Evolutionary conservation across 345 rosid genomes (phyloP).

Genomic region (Syzygium oleosum): DNA sequence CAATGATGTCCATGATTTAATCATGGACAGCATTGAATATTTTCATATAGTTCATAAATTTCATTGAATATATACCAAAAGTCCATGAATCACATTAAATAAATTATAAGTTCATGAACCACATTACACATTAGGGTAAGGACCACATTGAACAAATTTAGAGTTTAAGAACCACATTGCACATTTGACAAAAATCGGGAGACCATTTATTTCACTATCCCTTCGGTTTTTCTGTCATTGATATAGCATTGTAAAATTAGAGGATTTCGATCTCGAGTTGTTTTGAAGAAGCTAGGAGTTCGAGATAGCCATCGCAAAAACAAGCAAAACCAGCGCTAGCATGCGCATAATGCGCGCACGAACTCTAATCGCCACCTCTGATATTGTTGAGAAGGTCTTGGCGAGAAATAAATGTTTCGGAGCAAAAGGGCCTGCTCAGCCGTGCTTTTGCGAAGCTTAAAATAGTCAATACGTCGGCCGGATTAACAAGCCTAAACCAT

Average conservation of each 20-base stretch:
- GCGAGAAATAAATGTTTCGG: background rate
- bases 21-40: background rate
- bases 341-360: background rate
- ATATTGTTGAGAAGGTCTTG: too few species aligned
- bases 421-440: background rate
- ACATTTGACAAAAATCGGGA: background rate
- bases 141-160: too few species aligned
- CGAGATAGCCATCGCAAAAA: background rate
- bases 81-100: background rate
- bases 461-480: background rate
- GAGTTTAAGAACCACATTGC: background rate
- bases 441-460: background rate
- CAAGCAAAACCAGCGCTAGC: background rate
- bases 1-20: background rate
- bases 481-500: background rate
- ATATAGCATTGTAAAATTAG: background rate
- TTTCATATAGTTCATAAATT: background rate
- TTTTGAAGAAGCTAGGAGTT: background rate
- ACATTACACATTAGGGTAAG: too few species aligned
- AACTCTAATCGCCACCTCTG: background rate
- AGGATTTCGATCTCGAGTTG: background rate
- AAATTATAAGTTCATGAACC: background rate
- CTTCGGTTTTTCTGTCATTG: background rate
- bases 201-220: background rate
- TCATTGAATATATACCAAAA: too few species aligned